These are phyloP conservation scores for Grosmannia huntii DNA, from an alignment of 2,329 filamentous ascomycete species.

Conservation along the genomic window DNA sequence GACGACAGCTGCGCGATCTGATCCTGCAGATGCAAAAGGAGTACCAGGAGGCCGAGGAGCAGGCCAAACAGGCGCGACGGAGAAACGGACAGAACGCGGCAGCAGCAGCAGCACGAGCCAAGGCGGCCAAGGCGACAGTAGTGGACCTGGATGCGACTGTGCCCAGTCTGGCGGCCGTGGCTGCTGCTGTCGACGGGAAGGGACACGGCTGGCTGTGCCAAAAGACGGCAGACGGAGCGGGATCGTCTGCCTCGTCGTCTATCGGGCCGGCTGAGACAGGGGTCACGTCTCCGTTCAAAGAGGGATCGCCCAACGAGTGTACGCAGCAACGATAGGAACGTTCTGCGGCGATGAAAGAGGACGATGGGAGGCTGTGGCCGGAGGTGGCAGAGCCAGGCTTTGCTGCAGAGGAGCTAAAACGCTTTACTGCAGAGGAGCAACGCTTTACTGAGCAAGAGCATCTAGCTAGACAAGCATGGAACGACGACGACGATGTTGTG, in stretches of 20 bases:
- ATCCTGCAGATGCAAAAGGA: conserved; percentile 50
- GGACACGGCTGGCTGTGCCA: background rate
- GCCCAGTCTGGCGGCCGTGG: no score
- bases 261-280: conserved; percentile 2
- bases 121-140: no score
- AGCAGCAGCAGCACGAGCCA: background rate
- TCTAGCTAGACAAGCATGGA: no score
- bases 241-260: background rate
- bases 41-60: conserved; percentile 34
- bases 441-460: no score
- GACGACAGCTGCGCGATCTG: conserved; percentile 50
- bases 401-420: background rate
- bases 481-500: background rate
- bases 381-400: background rate
- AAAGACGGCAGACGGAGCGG: background rate
- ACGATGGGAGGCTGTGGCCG: background rate
- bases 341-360: background rate
- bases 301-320: conserved; percentile 2
- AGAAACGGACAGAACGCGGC: background rate
- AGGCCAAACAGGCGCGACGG: conserved; percentile 18
- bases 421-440: no score
- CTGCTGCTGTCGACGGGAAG: no score
- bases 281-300: conserved; percentile 7
- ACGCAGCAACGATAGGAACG: background rate
- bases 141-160: no score